A percentile compares a stretch with the other conserved stretches of the same genome.
phyloP scores from a whole-genome alignment of 352 stramenopile species.

The Globisporangium sylvaticum region DNA sequence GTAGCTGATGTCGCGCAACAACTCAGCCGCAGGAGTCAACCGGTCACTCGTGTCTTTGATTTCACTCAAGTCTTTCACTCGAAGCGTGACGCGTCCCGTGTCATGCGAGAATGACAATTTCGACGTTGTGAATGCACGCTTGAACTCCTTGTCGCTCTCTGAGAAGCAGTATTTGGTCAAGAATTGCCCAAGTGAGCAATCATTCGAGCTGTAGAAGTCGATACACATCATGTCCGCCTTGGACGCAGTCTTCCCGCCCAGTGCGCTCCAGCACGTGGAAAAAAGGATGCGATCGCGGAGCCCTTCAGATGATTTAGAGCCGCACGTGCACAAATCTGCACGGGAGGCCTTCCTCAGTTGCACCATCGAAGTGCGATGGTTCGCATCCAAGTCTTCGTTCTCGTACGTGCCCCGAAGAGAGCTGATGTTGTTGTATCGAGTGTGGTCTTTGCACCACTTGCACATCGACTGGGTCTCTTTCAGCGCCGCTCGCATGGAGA shows the following conservation, averaged over 20 bases:
- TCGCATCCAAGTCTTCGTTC: slow-evolving; percentile 13
- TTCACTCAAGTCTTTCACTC: slow-evolving; percentile 66
- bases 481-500: slow-evolving; percentile 76
- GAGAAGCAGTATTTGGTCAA: slow-evolving; percentile 78
- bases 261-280: slow-evolving; percentile 80
- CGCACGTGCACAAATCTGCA: slow-evolving; percentile 55
- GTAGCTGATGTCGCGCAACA: slow-evolving; percentile 63
- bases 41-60: slow-evolving; percentile 62
- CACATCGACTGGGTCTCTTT: slow-evolving; percentile 82
- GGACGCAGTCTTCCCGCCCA: slow-evolving; percentile 71
- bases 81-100: slow-evolving; percentile 62
- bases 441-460: slow-evolving; percentile 81
- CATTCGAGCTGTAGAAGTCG: slow-evolving; percentile 82
- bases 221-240: slow-evolving; percentile 88
- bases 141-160: slow-evolving; percentile 65
- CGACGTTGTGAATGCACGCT: slow-evolving; percentile 70
- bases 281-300: slow-evolving; percentile 76
- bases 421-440: slow-evolving; percentile 82
- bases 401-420: slow-evolving; percentile 54
- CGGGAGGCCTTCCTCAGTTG: background rate
- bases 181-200: slow-evolving; percentile 83
- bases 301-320: slow-evolving; percentile 45
- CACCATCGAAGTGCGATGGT: slow-evolving; percentile 13
- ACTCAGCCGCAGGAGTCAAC: slow-evolving; percentile 41
- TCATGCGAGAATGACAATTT: slow-evolving; percentile 85